Conservation (phyloP, 352 stramenopile genomes). For the Phytopythium ostracodes region DNA sequence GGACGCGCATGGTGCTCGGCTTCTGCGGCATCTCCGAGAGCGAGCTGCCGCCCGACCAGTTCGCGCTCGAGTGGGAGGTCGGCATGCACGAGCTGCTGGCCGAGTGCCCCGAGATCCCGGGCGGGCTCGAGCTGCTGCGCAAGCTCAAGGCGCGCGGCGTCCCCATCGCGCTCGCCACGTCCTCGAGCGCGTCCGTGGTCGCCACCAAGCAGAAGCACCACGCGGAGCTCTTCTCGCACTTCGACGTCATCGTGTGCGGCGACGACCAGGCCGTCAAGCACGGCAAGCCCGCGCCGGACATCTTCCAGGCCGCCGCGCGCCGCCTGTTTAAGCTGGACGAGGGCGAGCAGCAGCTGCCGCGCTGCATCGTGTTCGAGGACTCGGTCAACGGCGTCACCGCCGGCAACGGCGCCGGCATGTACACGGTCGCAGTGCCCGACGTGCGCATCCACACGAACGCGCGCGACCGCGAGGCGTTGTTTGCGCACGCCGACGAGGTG, state of each 20-base stretch:
- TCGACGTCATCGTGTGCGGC: conserved; percentile 71
- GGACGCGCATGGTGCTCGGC: conserved; percentile 67
- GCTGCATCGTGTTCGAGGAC: conserved; percentile 77
- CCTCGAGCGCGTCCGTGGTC: conserved; percentile 60
- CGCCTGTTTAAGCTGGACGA: conserved; percentile 43
- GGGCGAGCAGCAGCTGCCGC: conserved; percentile 24
- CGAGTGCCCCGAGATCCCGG: conserved; percentile 47
- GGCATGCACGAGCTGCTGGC: conserved; percentile 57
- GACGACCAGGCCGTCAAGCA: conserved; percentile 61
- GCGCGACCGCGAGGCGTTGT: conserved; percentile 39
- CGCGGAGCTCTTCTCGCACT: conserved; percentile 70
- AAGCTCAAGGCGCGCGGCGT: conserved; percentile 44
- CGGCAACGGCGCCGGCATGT: conserved; percentile 60
- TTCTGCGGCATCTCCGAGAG: conserved; percentile 22
- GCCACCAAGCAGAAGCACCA: conserved; percentile 62
- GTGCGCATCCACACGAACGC: conserved; percentile 53
- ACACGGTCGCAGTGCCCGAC: conserved; percentile 69
- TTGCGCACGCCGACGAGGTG: conserved; percentile 55
- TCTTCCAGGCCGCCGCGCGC: conserved; percentile 66
- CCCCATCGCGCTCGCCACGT: conserved; percentile 68
- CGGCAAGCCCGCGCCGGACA: conserved; percentile 77
- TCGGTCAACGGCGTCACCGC: conserved; percentile 63
- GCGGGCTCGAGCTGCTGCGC: conserved; percentile 41
- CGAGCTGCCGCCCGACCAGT: conserved; percentile 42
- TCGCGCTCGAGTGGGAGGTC: conserved; percentile 61